Evolutionary conservation across 352 stramenopile species (phyloP).

Genomic region (Pythium dissimile): DNA sequence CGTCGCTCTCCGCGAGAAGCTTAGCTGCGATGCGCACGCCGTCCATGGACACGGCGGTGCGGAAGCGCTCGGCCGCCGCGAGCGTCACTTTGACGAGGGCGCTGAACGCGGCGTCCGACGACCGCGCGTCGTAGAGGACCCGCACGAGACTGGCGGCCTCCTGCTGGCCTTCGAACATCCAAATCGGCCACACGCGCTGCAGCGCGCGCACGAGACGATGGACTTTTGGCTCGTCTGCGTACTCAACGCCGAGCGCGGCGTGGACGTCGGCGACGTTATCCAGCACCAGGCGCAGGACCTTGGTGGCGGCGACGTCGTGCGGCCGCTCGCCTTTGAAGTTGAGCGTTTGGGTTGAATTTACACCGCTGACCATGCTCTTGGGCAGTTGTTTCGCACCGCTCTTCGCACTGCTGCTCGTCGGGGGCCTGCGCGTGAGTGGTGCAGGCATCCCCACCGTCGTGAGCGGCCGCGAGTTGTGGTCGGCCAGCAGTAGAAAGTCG

Average conservation of each 20-base stretch:
- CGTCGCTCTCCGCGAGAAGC: constrained; percentile 32
- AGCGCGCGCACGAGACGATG: constrained; percentile 58
- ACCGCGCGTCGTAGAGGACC: constrained; percentile 56
- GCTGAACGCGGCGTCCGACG: constrained; percentile 57
- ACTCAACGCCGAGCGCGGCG: constrained; percentile 56
- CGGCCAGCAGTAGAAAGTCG: constrained; percentile 60
- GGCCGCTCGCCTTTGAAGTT: constrained; percentile 68
- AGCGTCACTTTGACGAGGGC: constrained; percentile 60
- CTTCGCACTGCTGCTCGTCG: constrained; percentile 4
- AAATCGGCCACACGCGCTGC: constrained; percentile 62
- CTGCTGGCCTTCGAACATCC: constrained; percentile 69
- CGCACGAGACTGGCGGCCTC: constrained; percentile 58
- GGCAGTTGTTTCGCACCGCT: background rate
- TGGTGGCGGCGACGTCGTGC: constrained; percentile 34
- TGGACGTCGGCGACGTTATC: constrained; percentile 57
- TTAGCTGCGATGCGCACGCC: constrained; percentile 41
- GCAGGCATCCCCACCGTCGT: background rate
- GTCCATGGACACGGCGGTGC: constrained; percentile 31
- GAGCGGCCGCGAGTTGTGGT: constrained; percentile 24
- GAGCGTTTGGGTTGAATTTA: constrained; percentile 43
- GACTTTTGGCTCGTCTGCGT: constrained; percentile 55
- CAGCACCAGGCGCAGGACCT: constrained; percentile 44
- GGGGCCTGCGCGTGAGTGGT: constrained; percentile 4
- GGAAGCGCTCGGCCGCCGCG: constrained; percentile 42
- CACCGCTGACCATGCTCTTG: constrained; percentile 17